Evolutionary conservation across 768 basidiomycete genomes (phyloP), one percentile per base, ranked within the genome.

Genomic region (Calocera viscosa): DNA sequence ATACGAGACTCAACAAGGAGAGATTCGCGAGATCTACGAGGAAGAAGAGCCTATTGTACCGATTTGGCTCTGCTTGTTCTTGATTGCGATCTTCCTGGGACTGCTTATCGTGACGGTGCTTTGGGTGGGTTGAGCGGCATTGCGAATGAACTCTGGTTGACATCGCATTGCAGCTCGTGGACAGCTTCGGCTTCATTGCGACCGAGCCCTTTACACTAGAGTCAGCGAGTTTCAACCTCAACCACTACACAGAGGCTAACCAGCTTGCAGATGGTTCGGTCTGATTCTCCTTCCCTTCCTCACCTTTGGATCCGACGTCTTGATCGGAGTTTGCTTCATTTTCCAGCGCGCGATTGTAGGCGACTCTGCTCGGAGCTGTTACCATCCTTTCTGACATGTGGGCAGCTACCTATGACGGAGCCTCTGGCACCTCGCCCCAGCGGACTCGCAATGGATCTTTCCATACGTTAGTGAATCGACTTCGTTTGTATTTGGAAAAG

Each of bases 231-330:
- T 30, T 26, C 30, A 12, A 7, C 30, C 5, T 16, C 53, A 16
- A 2, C 30, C 19, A 32, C 14, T 16, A 7, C 30, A 60, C 26
- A 49, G 22, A 26, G 53, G 14, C 24, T 60, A 26, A 60, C 53
- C 26, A 47, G 8, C 43, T 22, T 33, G 22, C 53, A 87, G 86
- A 71, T 89, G 84, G 85, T 88, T 90, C 72, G 88, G 88, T 19
- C 75, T 90, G 68, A 78, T 89, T 53, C 78, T 90, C 10, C 80
- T 90, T 1, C 89, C 89, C 0, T 75, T 89, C 64, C 82, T 88
- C 8, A 88, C 88, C 1, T 90, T 86, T 76, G 83, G 85, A 2
- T 87, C 85, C 1, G 87, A 90, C 73, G 89, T 84, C 41, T 76
- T 82, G 19, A 78, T 89, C 34, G 82, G 86, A 0, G 74, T 84